phyloP scores from a whole-genome alignment of 345 rosid species.

The Kandelia obovata region DNA sequence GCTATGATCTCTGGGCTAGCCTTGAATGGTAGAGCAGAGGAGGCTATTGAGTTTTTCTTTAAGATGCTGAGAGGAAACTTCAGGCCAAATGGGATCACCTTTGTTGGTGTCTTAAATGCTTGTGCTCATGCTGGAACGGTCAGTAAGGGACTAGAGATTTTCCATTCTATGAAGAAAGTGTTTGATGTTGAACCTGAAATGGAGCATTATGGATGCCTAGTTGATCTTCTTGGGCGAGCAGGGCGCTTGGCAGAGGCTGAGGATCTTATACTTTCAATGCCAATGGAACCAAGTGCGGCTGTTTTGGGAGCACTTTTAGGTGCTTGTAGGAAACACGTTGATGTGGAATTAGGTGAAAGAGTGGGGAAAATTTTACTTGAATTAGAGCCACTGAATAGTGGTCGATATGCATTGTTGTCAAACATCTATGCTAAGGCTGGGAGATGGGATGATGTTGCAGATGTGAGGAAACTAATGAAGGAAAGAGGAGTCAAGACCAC shows the following conservation, averaged over 20 bases:
- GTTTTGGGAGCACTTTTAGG: conserved; percentile 46
- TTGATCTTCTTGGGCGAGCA: conserved; percentile 40
- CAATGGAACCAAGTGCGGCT: conserved; percentile 38
- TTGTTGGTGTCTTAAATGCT: conserved; percentile 36
- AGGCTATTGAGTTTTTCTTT: conserved; percentile 37
- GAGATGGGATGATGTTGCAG: conserved; percentile 39
- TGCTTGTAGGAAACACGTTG: conserved; percentile 40
- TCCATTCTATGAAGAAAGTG: conserved; percentile 27
- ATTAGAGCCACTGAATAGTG: conserved; percentile 42
- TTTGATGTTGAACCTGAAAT: conserved; percentile 33
- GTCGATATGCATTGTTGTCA: conserved; percentile 39
- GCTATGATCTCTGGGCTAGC: conserved; percentile 48
- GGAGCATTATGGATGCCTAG: conserved; percentile 47
- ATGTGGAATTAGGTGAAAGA: conserved; percentile 38
- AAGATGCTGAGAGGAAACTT: conserved; percentile 32
- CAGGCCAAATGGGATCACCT: conserved; percentile 37
- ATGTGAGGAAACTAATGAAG: conserved; percentile 41
- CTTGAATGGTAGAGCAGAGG: conserved; percentile 41
- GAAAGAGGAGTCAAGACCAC: conserved; percentile 41
- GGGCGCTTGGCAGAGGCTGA: conserved; percentile 38
- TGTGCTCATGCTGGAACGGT: conserved; percentile 43
- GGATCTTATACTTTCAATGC: conserved; percentile 36
- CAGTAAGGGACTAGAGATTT: conserved; percentile 27
- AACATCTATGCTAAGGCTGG: conserved; percentile 46
- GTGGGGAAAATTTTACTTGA: conserved; percentile 36